These are phyloP conservation scores for Apiospora aurea DNA, from an alignment of 2,329 filamentous ascomycete genomes.

Conservation along the genomic window DNA sequence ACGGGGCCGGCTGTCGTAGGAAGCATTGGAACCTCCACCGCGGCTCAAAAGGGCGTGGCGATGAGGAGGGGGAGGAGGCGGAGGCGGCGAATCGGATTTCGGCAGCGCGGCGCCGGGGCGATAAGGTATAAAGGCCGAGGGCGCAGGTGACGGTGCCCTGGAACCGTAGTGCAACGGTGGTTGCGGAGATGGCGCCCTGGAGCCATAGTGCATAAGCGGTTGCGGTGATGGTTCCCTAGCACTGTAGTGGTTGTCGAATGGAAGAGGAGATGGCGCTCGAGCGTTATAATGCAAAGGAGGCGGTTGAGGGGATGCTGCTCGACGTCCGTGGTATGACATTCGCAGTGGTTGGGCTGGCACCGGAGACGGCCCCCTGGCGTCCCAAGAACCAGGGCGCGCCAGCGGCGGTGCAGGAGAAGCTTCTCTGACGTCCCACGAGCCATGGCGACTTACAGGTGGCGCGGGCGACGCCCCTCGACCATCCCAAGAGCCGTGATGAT, in stretches of 20 bases:
- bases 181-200: constrained; percentile 50
- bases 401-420: constrained; percentile 39
- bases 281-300: constrained; percentile 28
- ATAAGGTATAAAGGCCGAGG: constrained; percentile 48
- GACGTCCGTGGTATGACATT: constrained; percentile 41
- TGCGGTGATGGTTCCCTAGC: constrained; percentile 38
- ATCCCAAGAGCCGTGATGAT: constrained; percentile 7
- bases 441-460: constrained; percentile 36
- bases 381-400: constrained; percentile 31
- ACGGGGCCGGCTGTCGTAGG: constrained; percentile 47
- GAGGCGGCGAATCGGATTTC: constrained; percentile 69
- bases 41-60: constrained; percentile 62
- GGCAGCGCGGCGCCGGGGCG: constrained; percentile 41
- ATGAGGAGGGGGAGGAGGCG: constrained; percentile 84
- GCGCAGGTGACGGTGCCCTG: constrained; percentile 48
- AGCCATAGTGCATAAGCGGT: constrained; percentile 37
- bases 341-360: constrained; percentile 29
- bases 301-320: constrained; percentile 44
- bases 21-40: constrained; percentile 40
- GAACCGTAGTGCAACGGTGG: constrained; percentile 40
- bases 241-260: constrained; percentile 33
- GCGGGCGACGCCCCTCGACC: constrained; percentile 41
- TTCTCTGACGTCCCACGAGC: constrained; percentile 26
- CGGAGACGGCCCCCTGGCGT: constrained; percentile 39
- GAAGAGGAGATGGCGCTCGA: constrained; percentile 46